A percentile compares a stretch with the other conserved stretches of the same genome.
phyloP scores from a whole-genome alignment of 192 early-diverging fungal genomes.

The Coemansia sp. region DNA sequence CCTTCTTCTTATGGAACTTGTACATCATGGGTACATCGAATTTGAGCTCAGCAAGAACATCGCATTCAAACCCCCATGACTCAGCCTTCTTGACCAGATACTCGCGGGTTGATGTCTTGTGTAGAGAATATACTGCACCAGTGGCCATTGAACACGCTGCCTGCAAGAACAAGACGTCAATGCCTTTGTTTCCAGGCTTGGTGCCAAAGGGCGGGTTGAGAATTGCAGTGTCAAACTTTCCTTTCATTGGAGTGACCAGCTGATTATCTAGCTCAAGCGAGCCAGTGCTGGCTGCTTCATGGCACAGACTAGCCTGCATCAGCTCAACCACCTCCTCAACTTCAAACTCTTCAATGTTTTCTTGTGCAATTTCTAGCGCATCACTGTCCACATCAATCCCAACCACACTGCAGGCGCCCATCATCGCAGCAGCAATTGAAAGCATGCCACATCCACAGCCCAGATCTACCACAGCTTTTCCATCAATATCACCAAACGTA shows the following conservation, averaged over 20 bases:
- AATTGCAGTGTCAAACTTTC: conserved; percentile 70
- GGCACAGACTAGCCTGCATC: conserved; percentile 57
- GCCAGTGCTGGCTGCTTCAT: conserved; percentile 2
- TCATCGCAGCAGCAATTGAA: conserved; percentile 61
- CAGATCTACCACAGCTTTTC: conserved; percentile 70
- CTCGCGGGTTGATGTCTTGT: conserved; percentile 76
- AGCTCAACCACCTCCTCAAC: conserved; percentile 66
- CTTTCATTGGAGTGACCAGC: conserved; percentile 48
- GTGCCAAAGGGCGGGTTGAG: conserved; percentile 86
- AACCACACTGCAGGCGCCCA: conserved; percentile 57
- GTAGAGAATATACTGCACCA: conserved; percentile 71
- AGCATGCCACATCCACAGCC: conserved; percentile 79
- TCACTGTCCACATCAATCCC: conserved; percentile 73
- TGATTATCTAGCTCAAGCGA: conserved; percentile 22
- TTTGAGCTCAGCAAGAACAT: conserved; percentile 73
- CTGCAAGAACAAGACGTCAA: conserved; percentile 72
- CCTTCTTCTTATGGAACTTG: conserved; percentile 75
- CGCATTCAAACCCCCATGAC: conserved; percentile 69
- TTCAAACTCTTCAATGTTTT: conserved; percentile 61
- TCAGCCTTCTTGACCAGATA: conserved; percentile 68
- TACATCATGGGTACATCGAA: conserved; percentile 80
- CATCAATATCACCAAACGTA: conserved; percentile 70
- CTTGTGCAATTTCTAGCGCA: conserved; percentile 67
- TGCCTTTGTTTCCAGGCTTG: conserved; percentile 68
- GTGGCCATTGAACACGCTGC: conserved; percentile 62